Base-by-base conservation (phyloP, 2,329 filamentous ascomycete species). In the Neonectria coccinea region DNA sequence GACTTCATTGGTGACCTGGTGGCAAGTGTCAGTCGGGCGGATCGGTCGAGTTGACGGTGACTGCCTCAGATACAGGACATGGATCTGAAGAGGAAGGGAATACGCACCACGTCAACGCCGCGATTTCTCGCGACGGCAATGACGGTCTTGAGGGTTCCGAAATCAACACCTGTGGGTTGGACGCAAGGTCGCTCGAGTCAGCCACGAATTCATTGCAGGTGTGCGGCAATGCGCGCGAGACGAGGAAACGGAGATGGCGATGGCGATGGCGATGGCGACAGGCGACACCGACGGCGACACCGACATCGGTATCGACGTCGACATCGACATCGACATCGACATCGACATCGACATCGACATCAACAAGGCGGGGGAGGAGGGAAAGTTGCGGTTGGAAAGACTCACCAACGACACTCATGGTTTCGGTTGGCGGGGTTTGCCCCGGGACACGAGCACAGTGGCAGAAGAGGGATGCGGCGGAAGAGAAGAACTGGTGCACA, bases 71-170 rank as follows among this genome's bases (percentile, higher is more conserved):
- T 8, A 16, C 6, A 36, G 45, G 31, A 29, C 27, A 27, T 4
- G 42, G n/a, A 18, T 39, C 14, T 4, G 14, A 56, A 52, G 60
- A 47, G 25, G 57, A 56, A 65, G 68, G 64, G 67, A 70, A 73
- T 78, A 96, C 94, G 79, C 88, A 97, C 94, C 80, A 99, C 96
- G 86, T 99, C 96, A 81, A 99, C 96, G 84, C 96, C 96, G 81
- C 97, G 94, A 84, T 98, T 98, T 81, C 96, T 90, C 79, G 96
- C 96, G 82, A 98, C 95, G 80, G 95, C 95, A 83, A 98, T 92
- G 79, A 97, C 94, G 80, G 95, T 97, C 88, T 97, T 97, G 81
- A 97, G 90, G 74, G 93, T 93, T 85, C 95, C 95, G 84, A 98
- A 91, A 88, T 98, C 95, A 82, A 97, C 89, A 83, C 94, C 94